Evolutionary conservation across 441 rosid genomes (phyloP), one percentile per base, ranked within the genome.

Genomic region (Pelargonium hybrid): DNA sequence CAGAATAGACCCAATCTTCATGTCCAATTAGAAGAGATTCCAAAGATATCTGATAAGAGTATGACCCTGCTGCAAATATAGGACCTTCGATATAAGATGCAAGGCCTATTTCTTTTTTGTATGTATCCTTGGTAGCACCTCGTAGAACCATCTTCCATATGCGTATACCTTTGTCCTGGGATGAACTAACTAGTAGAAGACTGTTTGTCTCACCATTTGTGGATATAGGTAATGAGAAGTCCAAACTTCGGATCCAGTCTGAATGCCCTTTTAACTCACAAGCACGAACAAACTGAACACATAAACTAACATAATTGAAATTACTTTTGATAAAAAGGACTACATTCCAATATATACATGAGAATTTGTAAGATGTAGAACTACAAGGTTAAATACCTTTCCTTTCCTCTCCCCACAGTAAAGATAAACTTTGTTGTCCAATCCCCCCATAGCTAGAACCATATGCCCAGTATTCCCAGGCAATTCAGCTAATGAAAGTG

Each of bases 1-100:
- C 98, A 1, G 98, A 93, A 78, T 93, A 93, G 26, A 89, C 93
- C 97, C 97, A 93, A 79, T 91, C 98, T 79, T 93, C 98, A 72
- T 93, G 98, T 74, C 98, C 97, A 76, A 90, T 86, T 31, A 93
- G 82, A 79, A 93, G 92, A 78, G 97, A 91, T 73, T 93, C 98
- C 21, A 93, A 80, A 45, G 98, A 93, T 71, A 93, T 78, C 81
- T 91, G 97, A 83, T 91, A 93, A 66, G 93, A 84, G 68, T 71
- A 81, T 1, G 82, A 80, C 54, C 96, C 96, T 41, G 86, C 80
- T 37, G 83, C 73, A 34, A 93, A 73, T 69, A 87, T 81, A 0
- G 98, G 98, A 65, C 98, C 98, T 77, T 93, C 89, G 61, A 93
- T 91, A 70, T 90, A 93, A 66, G 96, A 88, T 52, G 93, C 85